Percentiles rank a stretch among this genome's conserved stretches.
Evolutionary conservation across 2,329 filamentous ascomycete genomes (phyloP).

Genomic region (Plectosphaerella plurivora): DNA sequence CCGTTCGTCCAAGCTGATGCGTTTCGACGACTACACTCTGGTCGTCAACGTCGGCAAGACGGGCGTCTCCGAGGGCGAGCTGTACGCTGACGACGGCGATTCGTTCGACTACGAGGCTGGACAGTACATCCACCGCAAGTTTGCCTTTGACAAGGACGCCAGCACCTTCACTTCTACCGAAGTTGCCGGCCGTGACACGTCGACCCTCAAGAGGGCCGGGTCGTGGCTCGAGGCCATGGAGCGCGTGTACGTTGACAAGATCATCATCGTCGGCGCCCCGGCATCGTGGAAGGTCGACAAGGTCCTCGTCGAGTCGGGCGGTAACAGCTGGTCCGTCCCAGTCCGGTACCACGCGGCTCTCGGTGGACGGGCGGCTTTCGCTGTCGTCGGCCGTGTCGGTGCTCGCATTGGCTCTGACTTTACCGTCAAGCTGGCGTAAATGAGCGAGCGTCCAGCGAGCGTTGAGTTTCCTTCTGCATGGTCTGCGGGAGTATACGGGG

Average conservation of each 20-base stretch:
- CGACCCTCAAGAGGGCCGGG: slow-evolving; percentile 54
- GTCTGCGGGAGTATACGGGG: no score
- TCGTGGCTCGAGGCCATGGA: slow-evolving; percentile 77
- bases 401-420: slow-evolving; percentile 51
- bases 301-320: slow-evolving; percentile 49
- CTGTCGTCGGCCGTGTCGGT: slow-evolving; percentile 46
- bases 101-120: slow-evolving; percentile 83
- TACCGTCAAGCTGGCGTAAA: slow-evolving; percentile 32
- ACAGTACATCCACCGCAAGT: slow-evolving; percentile 82
- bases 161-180: slow-evolving; percentile 66
- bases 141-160: slow-evolving; percentile 48
- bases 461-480: no score
- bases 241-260: slow-evolving; percentile 74
- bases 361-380: slow-evolving; percentile 44
- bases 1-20: slow-evolving; percentile 83
- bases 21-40: slow-evolving; percentile 90
- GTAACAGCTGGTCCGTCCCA: slow-evolving; percentile 50
- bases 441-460: background rate
- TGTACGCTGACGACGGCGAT: slow-evolving; percentile 94
- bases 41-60: slow-evolving; percentile 67
- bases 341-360: slow-evolving; percentile 54
- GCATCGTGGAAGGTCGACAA: slow-evolving; percentile 65
- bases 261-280: slow-evolving; percentile 79
- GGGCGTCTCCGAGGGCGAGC: slow-evolving; percentile 63
- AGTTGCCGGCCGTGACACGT: slow-evolving; percentile 48